phyloP scores from a whole-genome alignment of 768 basidiomycete species.

The Leucocoprinus leucothites region DNA sequence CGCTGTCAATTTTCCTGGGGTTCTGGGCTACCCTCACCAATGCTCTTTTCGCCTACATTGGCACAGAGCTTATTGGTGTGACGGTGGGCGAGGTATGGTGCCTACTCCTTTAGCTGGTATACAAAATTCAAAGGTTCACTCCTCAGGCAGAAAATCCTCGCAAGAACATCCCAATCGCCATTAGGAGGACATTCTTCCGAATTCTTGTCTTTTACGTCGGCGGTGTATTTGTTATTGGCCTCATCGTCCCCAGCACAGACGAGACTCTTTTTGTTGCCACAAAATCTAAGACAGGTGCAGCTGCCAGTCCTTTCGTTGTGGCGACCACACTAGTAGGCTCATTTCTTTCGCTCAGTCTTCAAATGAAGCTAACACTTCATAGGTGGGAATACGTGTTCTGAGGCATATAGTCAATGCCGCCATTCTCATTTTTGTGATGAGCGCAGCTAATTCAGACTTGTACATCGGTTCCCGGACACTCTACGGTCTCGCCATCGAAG shows the following conservation, averaged over 20 bases:
- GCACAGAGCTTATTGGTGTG: conserved; percentile 75
- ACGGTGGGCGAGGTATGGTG: conserved; percentile 42
- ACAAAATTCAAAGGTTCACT: conserved; percentile 5
- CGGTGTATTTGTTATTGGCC: conserved; percentile 67
- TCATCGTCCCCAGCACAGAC: conserved; percentile 64
- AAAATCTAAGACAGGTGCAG: conserved; percentile 46
- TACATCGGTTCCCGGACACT: conserved; percentile 50
- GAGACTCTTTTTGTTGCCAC: conserved; percentile 43
- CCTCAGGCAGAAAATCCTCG: conserved; percentile 65
- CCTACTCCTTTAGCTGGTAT: neutral
- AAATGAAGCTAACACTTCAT: conserved; percentile 6
- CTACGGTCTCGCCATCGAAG: conserved; percentile 46
- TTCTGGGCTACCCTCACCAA: conserved; percentile 73
- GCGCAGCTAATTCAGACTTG: conserved; percentile 62
- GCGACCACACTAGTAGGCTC: conserved; percentile 33
- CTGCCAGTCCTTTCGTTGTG: conserved; percentile 66
- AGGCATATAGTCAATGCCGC: conserved; percentile 65
- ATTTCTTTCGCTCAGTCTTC: conserved; percentile 24
- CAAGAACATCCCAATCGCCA: conserved; percentile 71
- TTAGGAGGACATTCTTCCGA: conserved; percentile 59
- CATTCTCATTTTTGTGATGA: conserved; percentile 63
- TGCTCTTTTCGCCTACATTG: conserved; percentile 70
- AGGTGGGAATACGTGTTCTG: conserved; percentile 26
- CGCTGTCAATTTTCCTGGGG: conserved; percentile 57
- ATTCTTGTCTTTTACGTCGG: conserved; percentile 62